Percentiles rank a stretch among this genome's conserved stretches.
These are phyloP conservation scores for Neonectria hederae DNA, from an alignment of 2,329 filamentous ascomycete species.

Conservation along the genomic window DNA sequence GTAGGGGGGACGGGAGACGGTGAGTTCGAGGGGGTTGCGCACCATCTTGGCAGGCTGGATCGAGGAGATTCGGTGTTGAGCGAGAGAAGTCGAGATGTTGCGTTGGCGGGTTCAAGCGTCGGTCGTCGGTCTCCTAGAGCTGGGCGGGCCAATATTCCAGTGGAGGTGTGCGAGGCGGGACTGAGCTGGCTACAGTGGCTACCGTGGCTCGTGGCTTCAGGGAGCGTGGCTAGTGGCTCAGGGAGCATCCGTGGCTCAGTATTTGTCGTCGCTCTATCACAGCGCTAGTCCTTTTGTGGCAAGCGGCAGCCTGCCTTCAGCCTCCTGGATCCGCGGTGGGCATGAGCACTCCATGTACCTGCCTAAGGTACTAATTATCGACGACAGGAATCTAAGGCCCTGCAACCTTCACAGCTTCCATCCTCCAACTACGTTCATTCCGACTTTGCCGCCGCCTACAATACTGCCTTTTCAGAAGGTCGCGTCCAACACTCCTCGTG, in stretches of 20 bases:
- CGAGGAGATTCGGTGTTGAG: conserved; percentile 30
- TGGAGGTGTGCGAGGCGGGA: conserved; percentile 35
- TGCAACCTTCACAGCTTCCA: not conserved
- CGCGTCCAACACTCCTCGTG: not conserved
- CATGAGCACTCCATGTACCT: not conserved
- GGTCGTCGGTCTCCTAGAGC: conserved; percentile 41
- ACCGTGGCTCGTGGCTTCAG: conserved; percentile 21
- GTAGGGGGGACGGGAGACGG: conserved; percentile 15
- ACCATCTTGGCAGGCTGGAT: conserved; percentile 52
- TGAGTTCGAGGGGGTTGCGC: conserved; percentile 31
- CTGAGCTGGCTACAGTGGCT: conserved; percentile 15
- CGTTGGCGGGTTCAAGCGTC: conserved; percentile 30
- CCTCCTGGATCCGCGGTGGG: conserved; percentile 20
- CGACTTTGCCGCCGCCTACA: not conserved
- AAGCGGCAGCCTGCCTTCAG: conserved; percentile 35
- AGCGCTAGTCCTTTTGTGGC: conserved; percentile 30
- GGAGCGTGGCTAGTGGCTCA: conserved; percentile 10
- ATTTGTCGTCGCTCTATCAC: not conserved
- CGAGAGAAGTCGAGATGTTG: conserved; percentile 31
- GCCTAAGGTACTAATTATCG: conserved; percentile 7
- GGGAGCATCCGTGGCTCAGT: not conserved
- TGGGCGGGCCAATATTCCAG: conserved; percentile 45
- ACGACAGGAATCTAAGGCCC: conserved; percentile 12
- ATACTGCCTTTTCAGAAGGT: not conserved
- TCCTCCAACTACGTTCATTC: not conserved